A percentile compares a stretch with the other conserved stretches of the same genome.
These are phyloP conservation scores for Penicillium bialowiezense DNA, from an alignment of 495 filamentous ascomycete species.

Conservation along the genomic window DNA sequence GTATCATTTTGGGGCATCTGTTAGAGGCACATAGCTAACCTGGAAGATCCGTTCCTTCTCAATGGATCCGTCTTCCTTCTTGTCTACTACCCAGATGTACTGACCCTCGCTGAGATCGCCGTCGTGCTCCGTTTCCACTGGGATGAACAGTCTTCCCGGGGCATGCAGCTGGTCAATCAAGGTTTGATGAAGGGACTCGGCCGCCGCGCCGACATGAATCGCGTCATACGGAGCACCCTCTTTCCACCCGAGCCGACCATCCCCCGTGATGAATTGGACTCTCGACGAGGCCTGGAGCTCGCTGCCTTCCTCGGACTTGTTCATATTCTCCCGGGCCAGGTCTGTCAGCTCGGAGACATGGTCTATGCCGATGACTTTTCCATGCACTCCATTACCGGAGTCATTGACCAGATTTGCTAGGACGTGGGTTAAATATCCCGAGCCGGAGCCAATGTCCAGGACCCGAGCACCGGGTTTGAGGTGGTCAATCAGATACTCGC, in stretches of 20 bases:
- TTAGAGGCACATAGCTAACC: constrained; percentile 92
- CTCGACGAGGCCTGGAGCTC: constrained; percentile 55
- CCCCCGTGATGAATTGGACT: constrained; percentile 73
- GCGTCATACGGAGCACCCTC: constrained; percentile 70
- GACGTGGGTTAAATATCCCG: constrained; percentile 89
- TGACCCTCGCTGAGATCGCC: constrained; percentile 46
- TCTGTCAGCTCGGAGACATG: constrained; percentile 79
- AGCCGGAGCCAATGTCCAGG: constrained; percentile 87
- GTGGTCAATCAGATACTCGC: constrained; percentile 64
- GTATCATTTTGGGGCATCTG: constrained; percentile 64
- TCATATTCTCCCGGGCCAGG: constrained; percentile 70
- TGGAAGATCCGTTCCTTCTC: constrained; percentile 72
- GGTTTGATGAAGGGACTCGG: constrained; percentile 65
- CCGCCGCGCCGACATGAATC: constrained; percentile 94
- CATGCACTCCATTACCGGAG: constrained; percentile 27
- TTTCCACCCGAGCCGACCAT: constrained; percentile 77
- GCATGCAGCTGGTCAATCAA: constrained; percentile 75
- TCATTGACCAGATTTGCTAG: constrained; percentile 74
- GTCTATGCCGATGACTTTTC: constrained; percentile 77
- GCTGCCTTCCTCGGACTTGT: constrained; percentile 64
- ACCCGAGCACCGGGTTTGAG: constrained; percentile 55
- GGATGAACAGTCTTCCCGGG: constrained; percentile 84
- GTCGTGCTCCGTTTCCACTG: constrained; percentile 61
- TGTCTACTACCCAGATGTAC: constrained; percentile 88
- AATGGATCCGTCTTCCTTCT: constrained; percentile 74